Conservation (phyloP, 139 green algal species). For the Chlorella vulgaris region DNA sequence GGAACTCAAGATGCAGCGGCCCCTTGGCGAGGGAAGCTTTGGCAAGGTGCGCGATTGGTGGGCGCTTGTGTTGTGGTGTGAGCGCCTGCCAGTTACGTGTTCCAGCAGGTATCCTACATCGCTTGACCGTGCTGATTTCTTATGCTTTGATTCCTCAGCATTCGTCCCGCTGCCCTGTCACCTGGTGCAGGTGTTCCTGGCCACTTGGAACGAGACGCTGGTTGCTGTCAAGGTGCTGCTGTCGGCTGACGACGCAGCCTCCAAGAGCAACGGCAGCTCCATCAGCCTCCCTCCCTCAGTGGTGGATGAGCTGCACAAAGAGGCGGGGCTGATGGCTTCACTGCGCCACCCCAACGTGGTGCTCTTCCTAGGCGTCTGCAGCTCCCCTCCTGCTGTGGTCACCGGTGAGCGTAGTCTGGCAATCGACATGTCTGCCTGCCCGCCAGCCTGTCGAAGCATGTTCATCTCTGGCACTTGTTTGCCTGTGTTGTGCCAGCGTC, state of each 20-base stretch:
- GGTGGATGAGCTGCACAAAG: neutral
- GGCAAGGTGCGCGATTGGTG: neutral
- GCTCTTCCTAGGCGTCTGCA: conserved; percentile 66
- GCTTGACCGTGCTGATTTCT: no score
- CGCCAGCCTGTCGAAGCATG: no score
- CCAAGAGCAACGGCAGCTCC: neutral
- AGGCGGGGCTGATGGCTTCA: conserved; percentile 51
- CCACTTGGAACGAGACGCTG: conserved; percentile 14
- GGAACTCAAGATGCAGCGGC: neutral
- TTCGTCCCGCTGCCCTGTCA: neutral
- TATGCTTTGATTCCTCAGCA: no score
- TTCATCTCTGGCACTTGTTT: no score
- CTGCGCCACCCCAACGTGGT: conserved; percentile 68
- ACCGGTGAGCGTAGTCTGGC: conserved; percentile 28
- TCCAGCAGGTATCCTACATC: neutral
- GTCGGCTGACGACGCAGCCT: neutral
- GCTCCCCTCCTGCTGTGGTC: conserved; percentile 25
- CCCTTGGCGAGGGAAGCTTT: conserved; percentile 15
- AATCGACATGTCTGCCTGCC: neutral
- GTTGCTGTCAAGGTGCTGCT: conserved; percentile 12
- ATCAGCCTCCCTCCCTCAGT: neutral
- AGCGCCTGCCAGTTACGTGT: neutral
- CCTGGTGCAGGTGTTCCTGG: neutral
- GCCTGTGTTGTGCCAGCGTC: no score
- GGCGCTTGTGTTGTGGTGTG: neutral